These are phyloP conservation scores for Suillus americanus DNA, from an alignment of 768 basidiomycete genomes.

Conservation along the genomic window DNA sequence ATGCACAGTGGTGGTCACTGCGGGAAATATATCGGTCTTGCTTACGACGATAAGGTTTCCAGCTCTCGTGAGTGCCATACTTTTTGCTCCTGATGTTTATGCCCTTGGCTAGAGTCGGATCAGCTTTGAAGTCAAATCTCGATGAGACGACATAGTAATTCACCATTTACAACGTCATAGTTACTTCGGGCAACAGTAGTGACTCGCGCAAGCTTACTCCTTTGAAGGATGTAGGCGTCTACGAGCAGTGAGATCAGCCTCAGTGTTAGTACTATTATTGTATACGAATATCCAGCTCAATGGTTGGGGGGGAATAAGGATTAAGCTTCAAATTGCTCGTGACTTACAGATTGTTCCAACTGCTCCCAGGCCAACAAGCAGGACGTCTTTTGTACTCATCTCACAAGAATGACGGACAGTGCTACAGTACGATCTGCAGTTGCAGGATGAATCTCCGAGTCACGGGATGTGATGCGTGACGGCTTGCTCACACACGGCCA, in stretches of 20 bases:
- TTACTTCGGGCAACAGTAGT: slow-evolving; percentile 76
- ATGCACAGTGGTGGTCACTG: not conserved
- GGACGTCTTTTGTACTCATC: slow-evolving; percentile 43
- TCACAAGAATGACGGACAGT: not conserved
- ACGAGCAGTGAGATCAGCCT: slow-evolving; percentile 18
- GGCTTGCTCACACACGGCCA: too few relatives aligned
- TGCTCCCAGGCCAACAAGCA: slow-evolving; percentile 66
- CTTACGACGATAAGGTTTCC: slow-evolving; percentile 3
- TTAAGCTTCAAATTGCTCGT: not conserved
- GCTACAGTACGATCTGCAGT: too few relatives aligned
- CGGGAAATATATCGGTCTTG: not conserved
- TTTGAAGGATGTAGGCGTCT: slow-evolving; percentile 50
- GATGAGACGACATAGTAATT: not conserved
- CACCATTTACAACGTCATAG: slow-evolving; percentile 44
- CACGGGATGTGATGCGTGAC: too few relatives aligned
- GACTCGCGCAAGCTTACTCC: slow-evolving; percentile 46
- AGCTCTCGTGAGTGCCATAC: not conserved
- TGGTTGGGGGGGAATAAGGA: not conserved
- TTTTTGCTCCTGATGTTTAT: slow-evolving; percentile 45
- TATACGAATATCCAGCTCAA: not conserved
- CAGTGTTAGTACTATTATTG: not conserved
- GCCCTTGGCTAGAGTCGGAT: slow-evolving; percentile 44
- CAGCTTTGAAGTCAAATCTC: not conserved
- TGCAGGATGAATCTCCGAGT: not conserved
- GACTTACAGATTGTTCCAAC: slow-evolving; percentile 62